phyloP scores from a whole-genome alignment of 2,329 filamentous ascomycete genomes.

The Penicillium olsonii region DNA sequence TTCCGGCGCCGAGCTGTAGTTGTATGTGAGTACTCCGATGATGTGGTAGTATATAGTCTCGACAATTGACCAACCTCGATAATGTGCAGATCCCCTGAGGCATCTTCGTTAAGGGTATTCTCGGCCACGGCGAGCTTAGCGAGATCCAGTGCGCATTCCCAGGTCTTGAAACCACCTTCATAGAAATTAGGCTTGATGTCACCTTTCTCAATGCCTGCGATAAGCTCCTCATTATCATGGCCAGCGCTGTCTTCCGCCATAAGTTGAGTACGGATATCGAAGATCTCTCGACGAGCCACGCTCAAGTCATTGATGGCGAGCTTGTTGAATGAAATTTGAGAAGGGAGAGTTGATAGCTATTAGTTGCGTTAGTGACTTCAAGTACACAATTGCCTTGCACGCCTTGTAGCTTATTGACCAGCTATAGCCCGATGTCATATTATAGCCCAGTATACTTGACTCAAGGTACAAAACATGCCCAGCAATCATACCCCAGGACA shows the following conservation, averaged over 20 bases:
- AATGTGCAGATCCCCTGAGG: constrained; percentile 40
- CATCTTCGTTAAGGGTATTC: constrained; percentile 13
- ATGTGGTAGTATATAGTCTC: not conserved
- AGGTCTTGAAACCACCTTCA: constrained; percentile 69
- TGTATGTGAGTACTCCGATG: not conserved
- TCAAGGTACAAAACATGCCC: not conserved
- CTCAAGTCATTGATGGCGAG: constrained; percentile 43
- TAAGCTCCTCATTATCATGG: constrained; percentile 45
- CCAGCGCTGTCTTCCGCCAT: constrained; percentile 58
- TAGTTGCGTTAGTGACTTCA: constrained; percentile 7
- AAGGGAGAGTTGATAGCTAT: constrained; percentile 58
- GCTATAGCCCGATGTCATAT: not conserved
- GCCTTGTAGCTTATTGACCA: not conserved
- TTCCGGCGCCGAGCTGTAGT: constrained; percentile 62
- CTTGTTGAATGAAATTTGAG: constrained; percentile 61
- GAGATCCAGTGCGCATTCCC: constrained; percentile 66
- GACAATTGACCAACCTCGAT: constrained; percentile 35
- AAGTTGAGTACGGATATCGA: constrained; percentile 64
- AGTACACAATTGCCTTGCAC: not conserved
- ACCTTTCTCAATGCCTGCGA: constrained; percentile 53
- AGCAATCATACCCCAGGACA: not conserved
- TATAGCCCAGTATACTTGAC: not conserved
- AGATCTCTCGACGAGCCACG: constrained; percentile 61
- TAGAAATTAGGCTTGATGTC: constrained; percentile 64
- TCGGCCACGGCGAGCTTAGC: constrained; percentile 41